Conservation (phyloP, 768 basidiomycete genomes). For the Termitomyces bulborhizus region DNA sequence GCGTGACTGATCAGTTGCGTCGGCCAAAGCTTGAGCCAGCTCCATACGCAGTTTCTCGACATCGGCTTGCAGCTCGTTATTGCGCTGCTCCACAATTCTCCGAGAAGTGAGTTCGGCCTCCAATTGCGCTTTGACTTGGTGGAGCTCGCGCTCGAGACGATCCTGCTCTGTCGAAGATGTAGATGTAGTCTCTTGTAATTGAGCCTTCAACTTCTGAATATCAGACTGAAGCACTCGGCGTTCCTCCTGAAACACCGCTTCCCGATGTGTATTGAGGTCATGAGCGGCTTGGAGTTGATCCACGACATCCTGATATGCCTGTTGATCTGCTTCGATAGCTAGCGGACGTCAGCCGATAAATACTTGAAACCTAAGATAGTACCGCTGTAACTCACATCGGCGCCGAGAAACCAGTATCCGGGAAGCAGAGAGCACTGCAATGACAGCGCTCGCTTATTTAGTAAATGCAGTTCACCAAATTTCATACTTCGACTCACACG, state of each 20-base stretch:
- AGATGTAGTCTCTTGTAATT: conserved; percentile 34
- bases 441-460: neutral
- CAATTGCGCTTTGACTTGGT: conserved; percentile 52
- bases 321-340: conserved; percentile 75
- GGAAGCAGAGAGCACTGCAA: conserved; percentile 69
- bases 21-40: conserved; percentile 52
- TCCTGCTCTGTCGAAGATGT: conserved; percentile 39
- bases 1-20: conserved; percentile 63
- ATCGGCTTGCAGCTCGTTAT: conserved; percentile 48
- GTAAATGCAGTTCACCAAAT: neutral
- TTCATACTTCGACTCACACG: conserved; percentile 44
- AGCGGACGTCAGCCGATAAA: conserved; percentile 7
- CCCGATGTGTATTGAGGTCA: conserved; percentile 51
- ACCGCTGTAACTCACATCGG: conserved; percentile 48
- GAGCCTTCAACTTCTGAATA: conserved; percentile 44
- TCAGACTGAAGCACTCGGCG: conserved; percentile 50
- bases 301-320: conserved; percentile 65
- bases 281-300: conserved; percentile 59
- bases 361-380: neutral
- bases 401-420: conserved; percentile 61
- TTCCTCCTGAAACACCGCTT: conserved; percentile 53
- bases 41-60: conserved; percentile 49
- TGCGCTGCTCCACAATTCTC: conserved; percentile 59
- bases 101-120: conserved; percentile 60
- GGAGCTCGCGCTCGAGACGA: conserved; percentile 58